Evolutionary conservation across 164 flowering plant genomes (phyloP).

Genomic region (Akebia trifoliata): DNA sequence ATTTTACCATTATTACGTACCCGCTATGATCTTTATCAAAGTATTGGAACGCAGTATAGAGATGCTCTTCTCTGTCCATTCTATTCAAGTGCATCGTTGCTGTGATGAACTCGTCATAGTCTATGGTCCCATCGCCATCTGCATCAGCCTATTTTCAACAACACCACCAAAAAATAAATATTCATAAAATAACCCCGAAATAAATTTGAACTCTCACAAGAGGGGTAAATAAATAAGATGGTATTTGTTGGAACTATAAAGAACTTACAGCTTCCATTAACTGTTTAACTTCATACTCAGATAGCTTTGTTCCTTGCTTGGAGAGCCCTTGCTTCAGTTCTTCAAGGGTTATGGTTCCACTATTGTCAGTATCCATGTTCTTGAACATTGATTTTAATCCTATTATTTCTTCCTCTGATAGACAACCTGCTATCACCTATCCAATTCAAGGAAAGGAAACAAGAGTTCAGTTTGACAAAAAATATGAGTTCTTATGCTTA

Average conservation of each 20-base stretch:
- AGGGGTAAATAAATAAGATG: no score
- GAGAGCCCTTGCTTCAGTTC: constrained; percentile 85
- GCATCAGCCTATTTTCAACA: constrained; percentile 79
- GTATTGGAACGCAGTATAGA: constrained; percentile 88
- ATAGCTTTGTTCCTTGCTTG: constrained; percentile 80
- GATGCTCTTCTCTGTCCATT: constrained; percentile 94
- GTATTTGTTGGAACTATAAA: not conserved
- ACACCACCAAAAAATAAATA: no score
- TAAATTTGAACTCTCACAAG: not conserved
- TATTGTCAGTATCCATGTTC: constrained; percentile 82
- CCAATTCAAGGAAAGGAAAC: not conserved
- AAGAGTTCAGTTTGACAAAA: not conserved
- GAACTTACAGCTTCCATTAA: constrained; percentile 90
- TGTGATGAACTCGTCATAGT: constrained; percentile 94
- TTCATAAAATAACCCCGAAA: not conserved
- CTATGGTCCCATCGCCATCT: constrained; percentile 94
- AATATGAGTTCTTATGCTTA: not conserved
- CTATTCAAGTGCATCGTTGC: constrained; percentile 92
- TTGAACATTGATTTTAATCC: constrained; percentile 89
- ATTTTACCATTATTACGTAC: constrained; percentile 24
- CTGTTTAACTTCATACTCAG: constrained; percentile 80
- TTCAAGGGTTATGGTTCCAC: constrained; percentile 89
- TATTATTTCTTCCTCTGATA: constrained; percentile 96
- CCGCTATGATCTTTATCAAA: constrained; percentile 95
- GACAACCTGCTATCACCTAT: constrained; percentile 91